Base-by-base conservation (phyloP, 768 basidiomycete species). In the Tulasnella sp. region DNA sequence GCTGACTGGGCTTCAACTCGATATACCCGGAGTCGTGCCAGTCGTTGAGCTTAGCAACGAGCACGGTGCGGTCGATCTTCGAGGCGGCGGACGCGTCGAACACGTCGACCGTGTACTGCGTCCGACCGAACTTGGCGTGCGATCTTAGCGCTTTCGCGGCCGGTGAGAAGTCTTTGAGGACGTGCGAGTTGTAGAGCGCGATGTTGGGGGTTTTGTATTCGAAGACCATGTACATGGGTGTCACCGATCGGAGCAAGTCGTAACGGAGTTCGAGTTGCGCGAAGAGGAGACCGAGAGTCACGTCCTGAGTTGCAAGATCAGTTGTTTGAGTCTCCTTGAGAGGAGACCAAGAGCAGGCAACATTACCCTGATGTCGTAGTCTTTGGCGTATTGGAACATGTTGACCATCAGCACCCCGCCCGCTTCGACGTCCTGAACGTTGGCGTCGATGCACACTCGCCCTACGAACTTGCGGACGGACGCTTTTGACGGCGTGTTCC, bases 261-360 rank as follows among this genome's bases (percentile, higher is more conserved):
- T 82, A 80, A n/a, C 84, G 80, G 11, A 86, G 80, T 76, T 86
- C 85, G 8, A 86, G 79, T 66, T 82, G 79, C 4, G 85, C 84
- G 75, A 83, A 85, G 40, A 80, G 80, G 5, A 86, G 78, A 1
- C 79, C 80, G 11, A 86, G 80, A 16, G 82, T 81, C 73, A 82
- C 85, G 41, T 76, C 63, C 83, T 83, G 74, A 2, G 19, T 29
- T 8, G 42, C 26, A 67, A 37, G n/a, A 67, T 36, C 52, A 12
- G 14, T 0, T 16, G 9, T 16, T 47, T 34, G 62, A 73, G n/a
- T 19, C 2, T 22, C 16, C 8, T 29, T 29, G 14, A 5, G 59
- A 35, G 4, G 7, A 7, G 42, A 59, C 32, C 34, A 40, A 32
- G 14, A 37, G 41, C 52, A 26, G 29, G 6, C 26, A 8, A 71